These are phyloP conservation scores for Pseudonitzschia multiseries DNA, from an alignment of 108 stramenopile species.

Conservation along the genomic window DNA sequence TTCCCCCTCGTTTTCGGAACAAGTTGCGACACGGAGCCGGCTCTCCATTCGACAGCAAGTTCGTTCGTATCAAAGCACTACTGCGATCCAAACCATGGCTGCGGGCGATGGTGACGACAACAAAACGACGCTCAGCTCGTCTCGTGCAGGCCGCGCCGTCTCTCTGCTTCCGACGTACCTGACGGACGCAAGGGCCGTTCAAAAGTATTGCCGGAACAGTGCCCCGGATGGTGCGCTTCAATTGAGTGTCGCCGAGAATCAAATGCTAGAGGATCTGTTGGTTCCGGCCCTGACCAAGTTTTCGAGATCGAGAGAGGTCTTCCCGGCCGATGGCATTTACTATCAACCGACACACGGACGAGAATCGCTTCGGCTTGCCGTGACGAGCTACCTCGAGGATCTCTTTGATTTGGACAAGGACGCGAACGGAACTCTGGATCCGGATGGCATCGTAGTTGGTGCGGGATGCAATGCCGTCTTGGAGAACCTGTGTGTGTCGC, in stretches of 20 bases:
- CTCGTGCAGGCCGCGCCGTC: slow-evolving; percentile 53
- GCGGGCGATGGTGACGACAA: background rate
- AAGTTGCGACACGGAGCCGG: background rate
- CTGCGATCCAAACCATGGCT: background rate
- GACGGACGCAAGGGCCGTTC: slow-evolving; percentile 66
- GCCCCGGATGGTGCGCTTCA: slow-evolving; percentile 72
- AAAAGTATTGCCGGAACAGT: slow-evolving; percentile 44
- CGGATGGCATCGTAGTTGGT: slow-evolving; percentile 68
- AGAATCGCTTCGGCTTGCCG: slow-evolving; percentile 43
- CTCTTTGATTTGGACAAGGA: slow-evolving; percentile 37
- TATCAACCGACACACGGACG: slow-evolving; percentile 86
- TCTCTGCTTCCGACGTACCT: slow-evolving; percentile 65
- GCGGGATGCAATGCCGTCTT: slow-evolving; percentile 89
- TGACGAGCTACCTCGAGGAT: slow-evolving; percentile 61
- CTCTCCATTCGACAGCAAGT: background rate
- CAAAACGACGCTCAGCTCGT: slow-evolving; percentile 13
- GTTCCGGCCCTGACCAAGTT: slow-evolving; percentile 48
- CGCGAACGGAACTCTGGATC: slow-evolving; percentile 38
- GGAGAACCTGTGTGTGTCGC: slow-evolving; percentile 78
- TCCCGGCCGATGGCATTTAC: slow-evolving; percentile 74
- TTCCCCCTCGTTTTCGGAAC: background rate
- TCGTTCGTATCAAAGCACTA: slow-evolving; percentile 5
- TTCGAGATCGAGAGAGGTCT: slow-evolving; percentile 25
- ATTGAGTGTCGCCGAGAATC: slow-evolving; percentile 79
- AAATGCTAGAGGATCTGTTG: slow-evolving; percentile 71